A percentile compares a stretch with the other conserved stretches of the same genome.
These are phyloP conservation scores for Ceriops decandra DNA, from an alignment of 345 rosid species.

Conservation along the genomic window DNA sequence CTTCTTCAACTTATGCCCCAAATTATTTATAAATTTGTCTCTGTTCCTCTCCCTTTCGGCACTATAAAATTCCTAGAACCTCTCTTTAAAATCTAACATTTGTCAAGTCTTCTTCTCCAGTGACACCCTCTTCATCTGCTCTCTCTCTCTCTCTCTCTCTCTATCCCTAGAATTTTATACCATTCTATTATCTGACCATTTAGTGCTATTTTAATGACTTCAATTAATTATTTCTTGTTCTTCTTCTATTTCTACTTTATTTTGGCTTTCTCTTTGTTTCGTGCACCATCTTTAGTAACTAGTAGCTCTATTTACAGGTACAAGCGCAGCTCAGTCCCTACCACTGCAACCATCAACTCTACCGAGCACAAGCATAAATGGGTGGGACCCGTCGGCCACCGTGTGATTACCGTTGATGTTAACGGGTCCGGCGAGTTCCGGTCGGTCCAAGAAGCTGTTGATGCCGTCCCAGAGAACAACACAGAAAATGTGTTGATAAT, in stretches of 20 bases:
- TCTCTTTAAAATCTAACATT: neutral
- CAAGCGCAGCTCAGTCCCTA: slow-evolving; percentile 10
- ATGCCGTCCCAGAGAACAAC: slow-evolving; percentile 65
- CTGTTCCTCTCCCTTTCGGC: neutral
- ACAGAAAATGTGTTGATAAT: slow-evolving; percentile 52
- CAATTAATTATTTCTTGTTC: slow-evolving; percentile 21
- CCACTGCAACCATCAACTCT: slow-evolving; percentile 23
- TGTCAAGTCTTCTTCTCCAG: neutral
- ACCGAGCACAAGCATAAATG: slow-evolving; percentile 51
- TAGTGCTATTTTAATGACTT: slow-evolving; percentile 35
- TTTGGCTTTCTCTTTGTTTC: slow-evolving; percentile 25
- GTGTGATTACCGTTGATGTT: slow-evolving; percentile 57
- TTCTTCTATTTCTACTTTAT: slow-evolving; percentile 17
- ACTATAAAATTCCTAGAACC: neutral
- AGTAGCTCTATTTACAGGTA: slow-evolving; percentile 25
- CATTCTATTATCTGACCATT: slow-evolving; percentile 11
- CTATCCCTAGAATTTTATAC: neutral
- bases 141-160: neutral
- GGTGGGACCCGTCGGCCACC: slow-evolving; percentile 77
- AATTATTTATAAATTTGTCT: slow-evolving; percentile 8
- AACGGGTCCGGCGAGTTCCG: slow-evolving; percentile 58
- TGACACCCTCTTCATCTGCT: slow-evolving; percentile 12
- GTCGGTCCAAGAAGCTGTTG: slow-evolving; percentile 82
- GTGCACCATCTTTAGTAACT: slow-evolving; percentile 29
- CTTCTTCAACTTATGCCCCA: neutral